Conservation (phyloP, 2,329 filamentous ascomycete species). For the Fusarium brevicatenulatum region DNA sequence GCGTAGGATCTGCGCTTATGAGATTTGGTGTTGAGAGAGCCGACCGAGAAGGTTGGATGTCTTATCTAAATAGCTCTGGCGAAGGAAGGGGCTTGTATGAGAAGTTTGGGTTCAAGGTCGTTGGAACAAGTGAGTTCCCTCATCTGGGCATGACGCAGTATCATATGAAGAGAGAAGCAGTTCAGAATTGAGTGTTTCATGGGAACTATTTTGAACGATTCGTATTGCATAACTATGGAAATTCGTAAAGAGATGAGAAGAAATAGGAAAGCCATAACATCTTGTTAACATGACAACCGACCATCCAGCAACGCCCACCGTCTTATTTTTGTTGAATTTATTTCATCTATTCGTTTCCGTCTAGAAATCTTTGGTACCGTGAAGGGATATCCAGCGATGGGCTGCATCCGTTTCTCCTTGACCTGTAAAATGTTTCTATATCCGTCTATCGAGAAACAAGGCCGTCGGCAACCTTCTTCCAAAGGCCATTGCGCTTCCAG, state of each 20-base stretch:
- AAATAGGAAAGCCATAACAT: constrained; percentile 26
- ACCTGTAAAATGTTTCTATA: constrained; percentile 2
- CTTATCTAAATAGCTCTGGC: constrained; percentile 45
- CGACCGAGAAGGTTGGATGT: constrained; percentile 44
- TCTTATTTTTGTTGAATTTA: constrained; percentile 20
- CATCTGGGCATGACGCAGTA: constrained; percentile 38
- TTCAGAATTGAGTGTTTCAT: background rate
- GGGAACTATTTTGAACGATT: constrained; percentile 13
- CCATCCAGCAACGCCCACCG: constrained; percentile 35
- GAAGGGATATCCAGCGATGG: constrained; percentile 5
- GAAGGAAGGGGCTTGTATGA: constrained; percentile 45
- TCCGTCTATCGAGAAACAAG: constrained; percentile 39
- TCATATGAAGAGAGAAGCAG: constrained; percentile 47
- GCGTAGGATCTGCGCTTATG: constrained; percentile 49
- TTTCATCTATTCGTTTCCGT: constrained; percentile 30
- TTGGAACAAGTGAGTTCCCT: constrained; percentile 34
- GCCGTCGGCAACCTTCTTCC: constrained; percentile 47
- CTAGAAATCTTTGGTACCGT: constrained; percentile 8
- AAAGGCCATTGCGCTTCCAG: constrained; percentile 64
- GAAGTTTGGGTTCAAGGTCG: constrained; percentile 43
- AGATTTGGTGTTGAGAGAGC: constrained; percentile 46
- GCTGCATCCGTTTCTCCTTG: background rate
- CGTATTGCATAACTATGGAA: constrained; percentile 27
- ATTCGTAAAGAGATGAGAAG: constrained; percentile 26
- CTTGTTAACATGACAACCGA: constrained; percentile 26